Evolutionary conservation across 2,329 filamentous ascomycete species (phyloP), one percentile per base, ranked within the genome.

Genomic region (Arachnomyces sp.): DNA sequence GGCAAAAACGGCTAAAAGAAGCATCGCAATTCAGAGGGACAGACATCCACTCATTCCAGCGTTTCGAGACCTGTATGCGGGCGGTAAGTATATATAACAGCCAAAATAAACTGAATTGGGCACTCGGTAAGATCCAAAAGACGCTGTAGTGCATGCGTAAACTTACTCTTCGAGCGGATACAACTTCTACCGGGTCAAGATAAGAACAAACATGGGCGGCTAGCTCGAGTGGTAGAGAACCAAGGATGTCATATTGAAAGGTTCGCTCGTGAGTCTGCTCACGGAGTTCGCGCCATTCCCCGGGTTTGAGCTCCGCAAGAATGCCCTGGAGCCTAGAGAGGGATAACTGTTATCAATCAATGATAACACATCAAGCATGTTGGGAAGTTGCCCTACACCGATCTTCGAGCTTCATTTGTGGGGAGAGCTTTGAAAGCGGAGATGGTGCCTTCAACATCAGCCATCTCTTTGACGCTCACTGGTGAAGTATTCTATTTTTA

Each of bases 201-300:
- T 56, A 46, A 15, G 49, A 36, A 6, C 49, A 45, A 15, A 65
- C 42, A 18, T 53, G 47, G 7, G 49, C 44, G 3, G 52, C 50
- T n/a, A 65, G 40, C 43, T 65, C 62, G 4, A 54, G 11, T 3
- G 61, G 62, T 16, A 63, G 38, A 1, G 43, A 44, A 11, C 49
- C 52, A 2, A 65, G 29, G n/a, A 65, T 50, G 43, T 65, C 62
- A 28, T 47, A 50, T 15, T 58, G 46, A 17, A 63, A 53, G 11
- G 47, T 49, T 13, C 40, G 42, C n/a, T 38, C 13, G 28, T 52
- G 43, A 4, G 54, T 36, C 28, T 45, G 48, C 13, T 39, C 25
- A 39, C 50, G 47, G 7, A 61, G 41, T 32, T 58, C 50, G 12
- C 58, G 55, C 54, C 58, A 60, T 47, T 64, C 61, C 31, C 54